Base-by-base conservation (phyloP, 768 basidiomycete genomes). In the Rhodotorula graminis region DNA sequence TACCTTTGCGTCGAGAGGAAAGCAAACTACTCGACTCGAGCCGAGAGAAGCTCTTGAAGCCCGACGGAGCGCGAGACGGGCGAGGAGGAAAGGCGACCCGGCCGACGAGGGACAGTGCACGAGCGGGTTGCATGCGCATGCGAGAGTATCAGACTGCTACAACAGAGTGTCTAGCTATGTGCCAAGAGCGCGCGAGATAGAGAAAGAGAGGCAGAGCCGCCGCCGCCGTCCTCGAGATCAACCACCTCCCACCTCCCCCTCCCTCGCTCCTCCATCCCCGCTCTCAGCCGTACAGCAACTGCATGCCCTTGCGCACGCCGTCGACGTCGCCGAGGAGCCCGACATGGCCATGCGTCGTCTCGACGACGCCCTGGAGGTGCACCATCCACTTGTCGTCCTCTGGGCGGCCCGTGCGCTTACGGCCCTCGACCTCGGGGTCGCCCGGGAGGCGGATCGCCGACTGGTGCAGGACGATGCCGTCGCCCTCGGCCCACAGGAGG, bases 401-500 rank as follows among this genome's bases (percentile, higher is more conserved):
- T 0, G 60, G 60, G 25, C 42, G 31, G n/a, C 37, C 66, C 37
- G 44, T 49, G 4, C 59, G 40, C 29, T 19, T 7, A 5, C 37
- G 49, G 21, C 66, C 58, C 23, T 16, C 60, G n/a, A 67, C 47
- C 50, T 67, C 66, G 2, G 66, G 66, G 46, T 67, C 66, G 10
- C 72, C 72, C 0, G 72, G 72, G 5, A 73, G 59, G 2, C 61
- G 47, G 23, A 46, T 62, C 33, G 72, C 67, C 19, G 52, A 62
- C 49, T 73, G 64, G 49, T 33, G 62, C 16, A 68, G 50, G 19
- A 73, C 72, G 61, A 73, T 69, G 33, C 72, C 70, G 44, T 69
- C 70, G 14, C 76, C 60, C n/a, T 44, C 67, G 37, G 59, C 72
- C 67, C 71, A 73, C 25, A 73, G 60, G 31, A 74, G 59, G 6